Evolutionary conservation across 2,329 filamentous ascomycete species (phyloP).

Genomic region (Elsinoe ampelina): DNA sequence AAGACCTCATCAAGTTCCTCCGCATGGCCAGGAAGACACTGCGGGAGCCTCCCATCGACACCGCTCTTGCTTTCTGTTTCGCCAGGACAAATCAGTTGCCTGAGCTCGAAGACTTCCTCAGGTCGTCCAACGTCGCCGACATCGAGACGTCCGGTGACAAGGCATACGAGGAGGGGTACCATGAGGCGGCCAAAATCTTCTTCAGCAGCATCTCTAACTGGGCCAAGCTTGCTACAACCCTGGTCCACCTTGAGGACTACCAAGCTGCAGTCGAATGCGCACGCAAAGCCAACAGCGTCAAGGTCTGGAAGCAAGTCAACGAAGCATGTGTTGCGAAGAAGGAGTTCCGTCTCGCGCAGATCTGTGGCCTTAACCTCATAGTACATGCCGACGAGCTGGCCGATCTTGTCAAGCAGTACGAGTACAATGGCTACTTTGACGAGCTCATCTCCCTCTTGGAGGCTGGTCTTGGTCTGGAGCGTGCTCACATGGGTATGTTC

Average conservation of each 20-base stretch:
- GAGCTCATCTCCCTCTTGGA: conserved; percentile 92
- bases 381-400: conserved; percentile 93
- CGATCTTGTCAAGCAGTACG: conserved; percentile 91
- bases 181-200: conserved; percentile 98
- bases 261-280: conserved; percentile 96
- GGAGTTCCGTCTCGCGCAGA: conserved; percentile 97
- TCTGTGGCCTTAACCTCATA: conserved; percentile 96
- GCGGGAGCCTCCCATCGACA: conserved; percentile 88
- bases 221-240: conserved; percentile 94
- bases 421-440: conserved; percentile 94
- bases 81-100: conserved; percentile 83
- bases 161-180: conserved; percentile 87
- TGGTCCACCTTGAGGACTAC: conserved; percentile 95
- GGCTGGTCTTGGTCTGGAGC: conserved; percentile 64
- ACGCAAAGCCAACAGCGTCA: conserved; percentile 97
- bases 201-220: conserved; percentile 98
- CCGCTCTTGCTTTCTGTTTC: conserved; percentile 84
- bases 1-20: conserved; percentile 92
- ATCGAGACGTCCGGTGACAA: conserved; percentile 97
- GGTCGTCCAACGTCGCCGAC: conserved; percentile 86
- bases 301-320: conserved; percentile 98
- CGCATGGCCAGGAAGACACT: conserved; percentile 96
- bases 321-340: conserved; percentile 94
- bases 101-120: conserved; percentile 94
- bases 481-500: conserved; percentile 95